Evolutionary conservation across 2,329 filamentous ascomycete genomes (phyloP), one percentile per base, ranked within the genome.

Genomic region (Aspergillus sp.): DNA sequence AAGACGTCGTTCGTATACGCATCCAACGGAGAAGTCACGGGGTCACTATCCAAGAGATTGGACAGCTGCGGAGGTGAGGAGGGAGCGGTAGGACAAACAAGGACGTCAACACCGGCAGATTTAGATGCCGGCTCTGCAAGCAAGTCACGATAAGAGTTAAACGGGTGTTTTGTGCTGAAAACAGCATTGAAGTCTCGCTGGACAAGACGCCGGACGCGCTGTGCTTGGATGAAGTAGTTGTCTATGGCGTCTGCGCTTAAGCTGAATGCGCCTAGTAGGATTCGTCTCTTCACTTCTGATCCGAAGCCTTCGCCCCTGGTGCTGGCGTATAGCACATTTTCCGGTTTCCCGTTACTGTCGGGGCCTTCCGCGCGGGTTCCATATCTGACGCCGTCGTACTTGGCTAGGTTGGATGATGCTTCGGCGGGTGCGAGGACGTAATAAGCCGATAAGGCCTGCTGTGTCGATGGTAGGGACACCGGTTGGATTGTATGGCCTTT

Each of bases 341-440:
- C 61, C 7, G 55, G 38, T n/a, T 79, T 76, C 7, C 77, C 76
- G 9, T 73, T 74, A 5, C 77, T 73, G 48, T 81, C 81, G n/a
- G 62, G 55, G 7, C 60, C 61, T 7, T 70, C 66, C 1, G 66
- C 71, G 25, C 82, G 78, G 17, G 74, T 76, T 1, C 93, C 93
- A 68, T 95, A 98, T 9, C 93, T 85, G n/a, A 97, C 82, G 17
- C 93, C 93, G 60, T 98, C 94, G 66, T 96, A 98, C 66, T 95
- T 96, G 49, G 93, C 88, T 2, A 98, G 80, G 60, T 98, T 98
- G 13, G 91, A 97, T 1, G 89, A 89, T 3, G 93, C 93, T 70
- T 98, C 93, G 13, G 93, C 91, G 0, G 93, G 89, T 0, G 93
- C 94, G 48, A 98, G 83, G 48, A 98, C 81, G 67, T 98, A 98